Evolutionary conservation across 192 early-diverging fungal species (phyloP).

Genomic region (Coemansia guatemalensis): DNA sequence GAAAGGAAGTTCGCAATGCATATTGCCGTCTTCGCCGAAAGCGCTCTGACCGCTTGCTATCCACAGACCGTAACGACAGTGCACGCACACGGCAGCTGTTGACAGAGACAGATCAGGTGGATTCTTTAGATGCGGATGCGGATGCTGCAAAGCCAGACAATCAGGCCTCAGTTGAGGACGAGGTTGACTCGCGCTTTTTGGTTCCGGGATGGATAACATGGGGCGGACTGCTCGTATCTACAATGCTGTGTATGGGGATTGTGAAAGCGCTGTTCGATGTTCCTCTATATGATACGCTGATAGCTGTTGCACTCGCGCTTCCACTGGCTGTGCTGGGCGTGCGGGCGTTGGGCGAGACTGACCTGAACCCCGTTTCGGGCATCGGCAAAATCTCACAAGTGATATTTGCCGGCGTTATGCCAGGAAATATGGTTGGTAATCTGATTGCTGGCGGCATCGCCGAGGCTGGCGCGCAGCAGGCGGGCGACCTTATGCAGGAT

Average conservation of each 20-base stretch:
- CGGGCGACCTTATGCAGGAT: conserved; percentile 78
- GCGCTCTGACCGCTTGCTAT: too few species aligned
- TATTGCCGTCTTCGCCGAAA: conserved; percentile 9
- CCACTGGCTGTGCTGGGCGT: conserved; percentile 77
- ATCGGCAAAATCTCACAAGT: conserved; percentile 87
- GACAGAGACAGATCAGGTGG: neutral
- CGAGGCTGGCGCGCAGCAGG: conserved; percentile 70
- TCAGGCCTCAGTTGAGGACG: conserved; percentile 7
- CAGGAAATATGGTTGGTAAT: conserved; percentile 71
- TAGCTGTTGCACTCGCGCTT: conserved; percentile 72
- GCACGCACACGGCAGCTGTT: neutral
- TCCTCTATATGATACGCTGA: conserved; percentile 62
- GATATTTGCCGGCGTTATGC: conserved; percentile 74
- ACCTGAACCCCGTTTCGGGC: conserved; percentile 79
- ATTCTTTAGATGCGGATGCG: neutral
- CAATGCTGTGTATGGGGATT: conserved; percentile 60
- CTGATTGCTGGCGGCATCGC: conserved; percentile 78
- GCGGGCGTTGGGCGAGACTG: conserved; percentile 79
- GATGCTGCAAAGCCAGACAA: neutral
- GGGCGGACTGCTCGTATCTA: conserved; percentile 64
- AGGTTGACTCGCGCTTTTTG: conserved; percentile 53
- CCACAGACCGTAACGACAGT: neutral
- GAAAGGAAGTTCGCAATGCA: conserved; percentile 38
- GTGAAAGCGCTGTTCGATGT: conserved; percentile 69
- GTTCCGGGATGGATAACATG: conserved; percentile 64